Evolutionary conservation across 805 yeast species (phyloP), one percentile per base, ranked within the genome.

Genomic region (Saturnispora zaruensis): DNA sequence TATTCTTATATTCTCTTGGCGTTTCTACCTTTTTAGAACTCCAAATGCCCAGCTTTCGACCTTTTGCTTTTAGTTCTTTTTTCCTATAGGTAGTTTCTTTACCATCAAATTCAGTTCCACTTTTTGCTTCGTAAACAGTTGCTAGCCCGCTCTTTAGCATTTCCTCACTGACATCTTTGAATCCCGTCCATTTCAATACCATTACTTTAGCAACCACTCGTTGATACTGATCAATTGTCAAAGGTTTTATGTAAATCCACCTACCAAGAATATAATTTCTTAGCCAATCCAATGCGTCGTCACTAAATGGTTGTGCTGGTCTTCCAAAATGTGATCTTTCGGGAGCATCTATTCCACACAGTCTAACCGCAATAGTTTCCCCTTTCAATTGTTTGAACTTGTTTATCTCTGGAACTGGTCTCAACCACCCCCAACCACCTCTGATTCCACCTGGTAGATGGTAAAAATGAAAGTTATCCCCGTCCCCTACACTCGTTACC

Each of bases 331-430:
- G 97, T 1, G 95, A 78, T 41, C 95, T 71, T 62, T 93, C 99
- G 1, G 99, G 99, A 0, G 99, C 99, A 72, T 93, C 99, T 14
- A 91, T 83, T 0, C 97, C 99, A 66, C 93, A 85, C 20, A 93
- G 68, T 44, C 99, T 73, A 4, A 93, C 78, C 65, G 84, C 82
- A 34, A 93, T 69, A 0, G 99, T 93, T 55, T 82, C 72, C 53
- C 77, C 77, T 54, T 79, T 78, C 36, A 79, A 63, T 67, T 75
- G 58, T 50, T 66, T 61, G 41, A 66, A 66, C 44, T 63, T 64
- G 58, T 76, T 75, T 5, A 74, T 66, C 9, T 68, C 65, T 0
- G 98, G 98, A 0, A 79, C 71, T 11, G 64, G 56, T 32, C 99
- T 69, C 23, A 87, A 61, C 96, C 96, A 87, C 11, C 95, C 90